Conservation (phyloP, 129 eudicot genomes). For the Helichrysum umbraculigerum region DNA sequence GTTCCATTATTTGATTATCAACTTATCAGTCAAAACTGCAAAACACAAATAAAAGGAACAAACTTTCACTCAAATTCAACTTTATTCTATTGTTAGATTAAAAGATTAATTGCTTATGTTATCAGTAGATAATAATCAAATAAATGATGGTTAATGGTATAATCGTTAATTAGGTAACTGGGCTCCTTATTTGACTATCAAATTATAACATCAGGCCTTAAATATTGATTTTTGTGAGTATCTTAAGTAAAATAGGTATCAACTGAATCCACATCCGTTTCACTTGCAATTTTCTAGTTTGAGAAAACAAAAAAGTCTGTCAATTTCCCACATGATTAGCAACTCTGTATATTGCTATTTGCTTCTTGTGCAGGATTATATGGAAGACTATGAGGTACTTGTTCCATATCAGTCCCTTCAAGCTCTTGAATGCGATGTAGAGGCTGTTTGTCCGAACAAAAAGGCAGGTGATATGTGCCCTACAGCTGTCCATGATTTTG, state of each 20-base stretch:
- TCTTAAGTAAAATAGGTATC: not conserved
- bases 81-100: no score
- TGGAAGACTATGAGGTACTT: constrained; percentile 89
- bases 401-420: constrained; percentile 92
- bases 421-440: constrained; percentile 85
- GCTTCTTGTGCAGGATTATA: constrained; percentile 67
- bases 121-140: no score
- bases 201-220: not conserved
- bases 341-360: no score
- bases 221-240: not conserved
- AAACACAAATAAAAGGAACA: not conserved
- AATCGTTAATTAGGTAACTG: no score
- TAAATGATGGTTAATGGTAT: no score
- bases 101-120: no score
- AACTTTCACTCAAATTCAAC: not conserved
- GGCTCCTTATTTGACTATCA: not conserved
- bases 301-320: not conserved
- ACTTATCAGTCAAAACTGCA: not conserved
- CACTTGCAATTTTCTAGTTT: not conserved
- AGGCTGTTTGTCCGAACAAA: constrained; percentile 88
- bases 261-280: not conserved
- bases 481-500: constrained; percentile 92
- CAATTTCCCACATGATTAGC: not conserved
- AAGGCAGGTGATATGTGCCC: constrained; percentile 72
- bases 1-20: no score